Conservation (phyloP, 371 early-diverging fungal genomes). For the Mucor ambiguus region DNA sequence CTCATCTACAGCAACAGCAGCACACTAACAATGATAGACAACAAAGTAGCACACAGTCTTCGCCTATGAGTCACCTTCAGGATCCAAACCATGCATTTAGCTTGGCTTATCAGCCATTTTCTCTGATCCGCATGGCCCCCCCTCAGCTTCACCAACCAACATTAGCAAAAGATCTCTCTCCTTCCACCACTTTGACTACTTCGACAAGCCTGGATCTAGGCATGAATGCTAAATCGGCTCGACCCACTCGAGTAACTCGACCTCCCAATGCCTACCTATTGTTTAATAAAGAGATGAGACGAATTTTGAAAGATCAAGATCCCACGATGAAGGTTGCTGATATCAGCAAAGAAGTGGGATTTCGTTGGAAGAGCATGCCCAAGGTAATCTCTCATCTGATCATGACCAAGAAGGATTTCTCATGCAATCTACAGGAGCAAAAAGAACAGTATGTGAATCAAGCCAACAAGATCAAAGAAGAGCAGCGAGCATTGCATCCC, state of each 20-base stretch:
- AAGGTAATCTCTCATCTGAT: constrained; percentile 18
- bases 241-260: constrained; percentile 56
- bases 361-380: constrained; percentile 57
- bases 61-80: not conserved
- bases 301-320: constrained; percentile 60
- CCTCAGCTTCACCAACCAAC: constrained; percentile 27
- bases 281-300: constrained; percentile 69
- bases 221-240: not conserved
- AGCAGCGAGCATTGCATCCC: constrained; percentile 53
- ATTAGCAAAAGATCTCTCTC: constrained; percentile 3
- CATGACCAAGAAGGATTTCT: not conserved
- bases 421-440: constrained; percentile 24
- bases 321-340: constrained; percentile 68
- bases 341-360: constrained; percentile 66
- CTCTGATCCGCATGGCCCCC: constrained; percentile 29
- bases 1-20: not conserved
- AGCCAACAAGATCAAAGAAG: constrained; percentile 47
- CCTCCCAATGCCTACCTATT: constrained; percentile 71
- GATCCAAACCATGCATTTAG: constrained; percentile 10
- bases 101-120: constrained; percentile 28
- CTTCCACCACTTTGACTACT: not conserved
- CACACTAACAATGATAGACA: constrained; percentile 2
- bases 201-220: constrained; percentile 5
- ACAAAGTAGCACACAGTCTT: constrained; percentile 2
- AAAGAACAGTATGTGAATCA: constrained; percentile 40